Conservation (phyloP, 345 rosid genomes). For the Schrenkiella parvula region DNA sequence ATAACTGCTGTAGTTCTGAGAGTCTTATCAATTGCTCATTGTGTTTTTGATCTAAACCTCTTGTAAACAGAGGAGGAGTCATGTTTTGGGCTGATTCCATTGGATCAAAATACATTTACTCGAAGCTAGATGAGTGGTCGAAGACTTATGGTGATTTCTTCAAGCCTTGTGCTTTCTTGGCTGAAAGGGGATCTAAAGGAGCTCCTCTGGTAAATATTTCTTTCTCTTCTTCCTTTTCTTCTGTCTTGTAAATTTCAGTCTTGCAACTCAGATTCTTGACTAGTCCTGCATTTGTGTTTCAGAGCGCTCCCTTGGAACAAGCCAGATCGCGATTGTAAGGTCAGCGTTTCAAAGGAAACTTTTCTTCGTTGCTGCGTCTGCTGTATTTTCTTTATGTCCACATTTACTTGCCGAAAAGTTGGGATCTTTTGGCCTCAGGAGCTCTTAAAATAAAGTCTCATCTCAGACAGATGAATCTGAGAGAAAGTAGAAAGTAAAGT, state of each 20-base stretch:
- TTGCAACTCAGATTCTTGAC: not conserved
- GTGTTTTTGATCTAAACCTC: not conserved
- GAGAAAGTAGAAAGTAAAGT: slow-evolving; percentile 16
- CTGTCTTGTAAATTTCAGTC: not conserved
- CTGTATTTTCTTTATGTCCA: not conserved
- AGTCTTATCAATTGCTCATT: slow-evolving; percentile 2
- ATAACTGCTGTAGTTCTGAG: not conserved
- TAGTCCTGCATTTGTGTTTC: slow-evolving; percentile 25
- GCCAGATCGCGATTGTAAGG: slow-evolving; percentile 41
- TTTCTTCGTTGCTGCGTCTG: not conserved
- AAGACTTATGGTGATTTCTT: slow-evolving; percentile 76
- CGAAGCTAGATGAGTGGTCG: slow-evolving; percentile 81
- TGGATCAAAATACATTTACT: slow-evolving; percentile 64
- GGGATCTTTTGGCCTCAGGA: not conserved
- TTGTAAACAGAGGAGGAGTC: slow-evolving; percentile 74
- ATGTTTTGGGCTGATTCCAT: slow-evolving; percentile 94
- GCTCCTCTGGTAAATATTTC: slow-evolving; percentile 51
- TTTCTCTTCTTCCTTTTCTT: not conserved
- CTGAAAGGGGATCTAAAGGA: slow-evolving; percentile 71
- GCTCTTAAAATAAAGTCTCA: slow-evolving; percentile 16
- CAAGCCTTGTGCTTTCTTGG: slow-evolving; percentile 87
- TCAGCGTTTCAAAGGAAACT: not conserved
- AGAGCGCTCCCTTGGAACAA: slow-evolving; percentile 60
- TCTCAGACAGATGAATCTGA: slow-evolving; percentile 25
- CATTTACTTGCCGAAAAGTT: slow-evolving; percentile 4